Conservation (phyloP, 2,329 filamentous ascomycete genomes). For the Cucurbitaria berberidis region DNA sequence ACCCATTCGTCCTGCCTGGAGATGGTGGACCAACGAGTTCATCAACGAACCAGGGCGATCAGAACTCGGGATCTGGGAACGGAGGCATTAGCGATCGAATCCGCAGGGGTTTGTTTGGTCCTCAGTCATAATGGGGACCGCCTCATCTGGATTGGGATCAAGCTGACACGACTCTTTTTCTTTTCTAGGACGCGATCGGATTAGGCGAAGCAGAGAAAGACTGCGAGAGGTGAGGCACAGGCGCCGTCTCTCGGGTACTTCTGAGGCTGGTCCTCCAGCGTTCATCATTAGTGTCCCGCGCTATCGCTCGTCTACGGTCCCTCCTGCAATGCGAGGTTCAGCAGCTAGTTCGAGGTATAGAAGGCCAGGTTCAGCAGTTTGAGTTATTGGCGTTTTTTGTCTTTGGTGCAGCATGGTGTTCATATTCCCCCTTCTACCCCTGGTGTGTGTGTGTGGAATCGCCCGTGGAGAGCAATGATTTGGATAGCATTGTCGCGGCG, state of each 20-base stretch:
- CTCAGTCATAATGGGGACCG: conserved; percentile 21
- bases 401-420: not conserved
- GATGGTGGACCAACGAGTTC: conserved; percentile 12
- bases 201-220: not conserved
- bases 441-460: too few relatives aligned
- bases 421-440: not conserved
- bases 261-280: not conserved
- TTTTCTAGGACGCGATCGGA: not conserved
- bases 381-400: not conserved
- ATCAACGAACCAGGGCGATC: conserved; percentile 8
- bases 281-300: not conserved
- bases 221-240: not conserved
- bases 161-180: conserved; percentile 7
- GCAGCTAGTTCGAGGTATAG: too few relatives aligned
- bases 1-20: conserved; percentile 27
- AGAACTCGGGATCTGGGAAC: conserved; percentile 17
- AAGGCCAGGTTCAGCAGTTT: not conserved
- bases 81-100: conserved; percentile 36
- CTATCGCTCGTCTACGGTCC: not conserved
- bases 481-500: not conserved
- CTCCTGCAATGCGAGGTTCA: too few relatives aligned
- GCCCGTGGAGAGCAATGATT: too few relatives aligned
- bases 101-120: conserved; percentile 45
- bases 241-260: not conserved
- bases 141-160: not conserved